Conservation (phyloP, 441 rosid genomes). For the Croton setiger region DNA sequence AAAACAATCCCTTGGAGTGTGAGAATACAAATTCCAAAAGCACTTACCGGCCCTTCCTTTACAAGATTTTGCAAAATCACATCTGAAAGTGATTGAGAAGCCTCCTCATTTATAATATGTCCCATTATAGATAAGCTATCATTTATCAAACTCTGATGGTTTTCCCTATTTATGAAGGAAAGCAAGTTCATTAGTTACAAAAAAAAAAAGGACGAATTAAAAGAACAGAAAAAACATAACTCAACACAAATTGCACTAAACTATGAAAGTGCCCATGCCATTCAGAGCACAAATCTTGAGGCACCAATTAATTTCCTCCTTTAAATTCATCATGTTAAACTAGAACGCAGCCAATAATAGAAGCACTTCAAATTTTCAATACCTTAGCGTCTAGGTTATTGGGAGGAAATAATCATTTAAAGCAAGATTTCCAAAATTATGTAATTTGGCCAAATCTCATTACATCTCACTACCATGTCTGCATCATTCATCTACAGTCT, state of each 20-base stretch:
- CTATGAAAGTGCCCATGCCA: neutral
- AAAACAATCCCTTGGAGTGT: neutral
- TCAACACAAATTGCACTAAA: neutral
- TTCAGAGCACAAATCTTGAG: neutral
- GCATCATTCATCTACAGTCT: neutral
- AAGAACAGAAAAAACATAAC: constrained; percentile 3
- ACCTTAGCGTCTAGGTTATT: neutral
- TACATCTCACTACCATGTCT: neutral
- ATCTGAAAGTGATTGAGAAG: constrained; percentile 49
- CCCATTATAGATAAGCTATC: constrained; percentile 64
- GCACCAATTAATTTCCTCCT: neutral
- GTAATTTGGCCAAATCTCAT: neutral
- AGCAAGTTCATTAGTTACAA: constrained; percentile 17
- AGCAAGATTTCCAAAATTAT: neutral
- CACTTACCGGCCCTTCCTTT: constrained; percentile 60
- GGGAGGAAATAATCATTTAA: neutral
- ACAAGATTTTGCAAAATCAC: constrained; percentile 70
- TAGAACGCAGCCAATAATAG: constrained; percentile 4
- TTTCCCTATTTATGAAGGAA: constrained; percentile 46
- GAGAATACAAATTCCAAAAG: constrained; percentile 12
- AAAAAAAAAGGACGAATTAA: constrained; percentile 12
- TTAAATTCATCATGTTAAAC: neutral
- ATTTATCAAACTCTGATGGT: constrained; percentile 56
- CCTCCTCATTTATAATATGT: constrained; percentile 71
- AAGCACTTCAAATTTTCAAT: neutral